Evolutionary conservation across 2,329 filamentous ascomycete species (phyloP).

Genomic region (Hypomyces perniciosus): DNA sequence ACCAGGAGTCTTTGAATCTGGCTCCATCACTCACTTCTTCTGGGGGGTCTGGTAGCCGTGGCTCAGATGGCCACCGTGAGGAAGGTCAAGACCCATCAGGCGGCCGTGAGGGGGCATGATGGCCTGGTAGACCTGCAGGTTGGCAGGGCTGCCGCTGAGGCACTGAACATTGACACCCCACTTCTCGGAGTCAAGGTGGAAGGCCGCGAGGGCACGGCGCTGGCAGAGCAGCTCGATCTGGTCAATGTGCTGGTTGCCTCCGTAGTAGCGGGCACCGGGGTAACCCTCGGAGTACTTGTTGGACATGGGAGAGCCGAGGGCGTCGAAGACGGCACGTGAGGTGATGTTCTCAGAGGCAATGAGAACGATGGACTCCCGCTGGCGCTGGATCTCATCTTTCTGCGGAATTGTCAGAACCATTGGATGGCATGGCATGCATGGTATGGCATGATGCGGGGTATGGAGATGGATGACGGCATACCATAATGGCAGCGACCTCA

Average conservation of each 20-base stretch:
- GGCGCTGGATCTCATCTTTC: constrained; percentile 91
- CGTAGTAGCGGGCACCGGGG: constrained; percentile 96
- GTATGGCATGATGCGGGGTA: not conserved
- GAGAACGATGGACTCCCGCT: constrained; percentile 96
- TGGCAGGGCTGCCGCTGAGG: constrained; percentile 87
- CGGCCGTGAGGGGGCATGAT: constrained; percentile 93
- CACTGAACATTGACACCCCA: constrained; percentile 99
- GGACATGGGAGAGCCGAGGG: constrained; percentile 87
- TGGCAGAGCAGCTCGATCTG: constrained; percentile 94
- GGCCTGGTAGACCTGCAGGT: constrained; percentile 96
- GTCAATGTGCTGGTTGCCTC: constrained; percentile 98
- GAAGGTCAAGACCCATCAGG: constrained; percentile 93
- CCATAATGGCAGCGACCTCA: constrained; percentile 96
- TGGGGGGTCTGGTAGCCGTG: constrained; percentile 96
- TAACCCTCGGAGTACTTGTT: constrained; percentile 99
- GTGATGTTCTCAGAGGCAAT: constrained; percentile 99
- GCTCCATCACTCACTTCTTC: constrained; percentile 62
- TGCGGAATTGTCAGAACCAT: constrained; percentile 36
- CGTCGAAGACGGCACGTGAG: constrained; percentile 95
- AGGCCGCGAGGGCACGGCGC: constrained; percentile 83
- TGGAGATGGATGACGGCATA: constrained; percentile 38
- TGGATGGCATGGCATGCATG: not conserved
- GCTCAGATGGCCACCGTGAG: constrained; percentile 88
- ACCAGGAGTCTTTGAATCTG: not conserved
- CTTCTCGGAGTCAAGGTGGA: constrained; percentile 77